Conservation (phyloP, 805 yeast genomes). For the Nakazawaea molendinolei region DNA sequence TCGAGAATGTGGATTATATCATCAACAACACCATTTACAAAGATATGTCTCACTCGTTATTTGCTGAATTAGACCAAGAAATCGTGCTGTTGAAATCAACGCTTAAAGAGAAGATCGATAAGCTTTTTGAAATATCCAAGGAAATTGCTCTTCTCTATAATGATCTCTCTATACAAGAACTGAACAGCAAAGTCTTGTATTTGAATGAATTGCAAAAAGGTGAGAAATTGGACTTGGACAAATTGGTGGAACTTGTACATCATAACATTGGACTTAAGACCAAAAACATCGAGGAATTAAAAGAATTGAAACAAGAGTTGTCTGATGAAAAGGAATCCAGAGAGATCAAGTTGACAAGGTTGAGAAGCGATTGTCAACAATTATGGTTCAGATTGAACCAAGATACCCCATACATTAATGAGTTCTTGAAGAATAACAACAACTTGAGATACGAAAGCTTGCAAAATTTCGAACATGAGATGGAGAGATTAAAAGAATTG, state of each 20-base stretch:
- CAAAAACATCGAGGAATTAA: conserved; percentile 14
- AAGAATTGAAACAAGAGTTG: conserved; percentile 16
- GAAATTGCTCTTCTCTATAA: conserved; percentile 5
- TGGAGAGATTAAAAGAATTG: conserved; percentile 49
- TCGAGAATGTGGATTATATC: conserved; percentile 19
- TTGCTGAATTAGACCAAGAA: conserved; percentile 22
- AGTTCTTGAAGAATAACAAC: conserved; percentile 35
- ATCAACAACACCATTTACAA: conserved; percentile 23
- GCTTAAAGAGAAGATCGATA: conserved; percentile 16
- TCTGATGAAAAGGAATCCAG: conserved; percentile 28
- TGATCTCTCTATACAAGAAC: conserved; percentile 4
- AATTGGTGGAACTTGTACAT: conserved; percentile 15
- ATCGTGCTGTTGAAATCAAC: conserved; percentile 19
- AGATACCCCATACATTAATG: conserved; percentile 23
- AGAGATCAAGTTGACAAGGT: conserved; percentile 28
- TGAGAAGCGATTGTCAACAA: conserved; percentile 26
- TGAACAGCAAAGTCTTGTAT: conserved; percentile 13
- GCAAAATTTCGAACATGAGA: conserved; percentile 46
- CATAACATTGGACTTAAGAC: conserved; percentile 20
- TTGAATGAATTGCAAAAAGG: conserved; percentile 6
- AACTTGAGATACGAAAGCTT: conserved; percentile 42
- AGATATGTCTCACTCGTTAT: conserved; percentile 19
- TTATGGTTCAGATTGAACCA: conserved; percentile 41
- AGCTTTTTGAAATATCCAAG: conserved; percentile 16
- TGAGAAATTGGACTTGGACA: conserved; percentile 10